Conservation (phyloP, 768 basidiomycete species). For the Infundibulicybe gibba region DNA sequence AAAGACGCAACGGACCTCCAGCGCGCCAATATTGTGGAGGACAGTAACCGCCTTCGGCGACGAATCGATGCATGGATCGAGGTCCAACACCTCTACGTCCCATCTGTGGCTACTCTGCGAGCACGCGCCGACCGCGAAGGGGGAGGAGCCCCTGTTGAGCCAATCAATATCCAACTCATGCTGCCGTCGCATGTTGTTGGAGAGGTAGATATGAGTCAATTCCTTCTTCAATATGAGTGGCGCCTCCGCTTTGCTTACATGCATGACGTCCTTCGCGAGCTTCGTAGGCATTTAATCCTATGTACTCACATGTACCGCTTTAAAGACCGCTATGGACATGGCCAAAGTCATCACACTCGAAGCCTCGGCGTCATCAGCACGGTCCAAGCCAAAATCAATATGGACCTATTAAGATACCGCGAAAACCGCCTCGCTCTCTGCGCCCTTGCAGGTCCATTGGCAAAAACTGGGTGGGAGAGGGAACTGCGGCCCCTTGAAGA, state of each 20-base stretch:
- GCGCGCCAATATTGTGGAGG: conserved; percentile 20
- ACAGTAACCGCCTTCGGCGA: conserved; percentile 12
- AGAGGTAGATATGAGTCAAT: neutral
- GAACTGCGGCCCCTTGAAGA: neutral
- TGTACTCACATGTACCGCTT: conserved; percentile 19
- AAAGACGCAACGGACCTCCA: conserved; percentile 23
- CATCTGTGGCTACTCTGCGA: conserved; percentile 4
- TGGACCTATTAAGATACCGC: conserved; percentile 16
- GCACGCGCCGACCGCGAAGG: conserved; percentile 1
- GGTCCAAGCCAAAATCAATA: conserved; percentile 18
- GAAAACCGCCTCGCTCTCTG: conserved; percentile 22
- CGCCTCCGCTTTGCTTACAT: conserved; percentile 20
- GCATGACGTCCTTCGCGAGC: neutral
- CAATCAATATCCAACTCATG: conserved; percentile 1
- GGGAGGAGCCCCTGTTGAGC: neutral
- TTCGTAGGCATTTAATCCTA: conserved; percentile 13
- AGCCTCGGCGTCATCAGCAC: conserved; percentile 12
- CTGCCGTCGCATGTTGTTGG: conserved; percentile 3
- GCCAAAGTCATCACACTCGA: conserved; percentile 17
- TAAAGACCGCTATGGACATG: conserved; percentile 18
- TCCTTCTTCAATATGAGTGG: conserved; percentile 15
- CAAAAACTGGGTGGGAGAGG: neutral
- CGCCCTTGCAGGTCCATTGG: conserved; percentile 20
- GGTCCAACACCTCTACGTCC: conserved; percentile 25
- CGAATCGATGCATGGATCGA: conserved; percentile 22